A percentile compares a stretch with the other conserved stretches of the same genome.
Evolutionary conservation across 2,329 filamentous ascomycete species (phyloP).

Genomic region (Colletotrichum coccodes): DNA sequence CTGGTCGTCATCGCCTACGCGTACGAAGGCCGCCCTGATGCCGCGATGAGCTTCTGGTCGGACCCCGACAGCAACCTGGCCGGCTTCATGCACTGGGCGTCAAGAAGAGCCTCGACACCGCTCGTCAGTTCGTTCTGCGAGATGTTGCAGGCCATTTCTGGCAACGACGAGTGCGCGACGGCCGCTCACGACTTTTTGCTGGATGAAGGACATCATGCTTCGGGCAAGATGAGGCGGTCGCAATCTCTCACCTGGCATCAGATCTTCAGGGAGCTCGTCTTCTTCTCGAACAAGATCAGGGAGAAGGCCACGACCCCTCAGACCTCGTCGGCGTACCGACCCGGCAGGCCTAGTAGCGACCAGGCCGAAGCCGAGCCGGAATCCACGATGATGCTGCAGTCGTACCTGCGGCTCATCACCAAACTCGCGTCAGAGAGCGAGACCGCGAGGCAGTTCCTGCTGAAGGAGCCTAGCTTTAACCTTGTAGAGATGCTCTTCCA

Average conservation of each 20-base stretch:
- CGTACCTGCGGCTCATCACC: conserved; percentile 88
- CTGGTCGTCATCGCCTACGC: conserved; percentile 91
- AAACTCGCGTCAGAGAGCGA: conserved; percentile 82
- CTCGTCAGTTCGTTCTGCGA: conserved; percentile 96
- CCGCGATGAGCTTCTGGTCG: conserved; percentile 89
- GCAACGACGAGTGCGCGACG: conserved; percentile 83
- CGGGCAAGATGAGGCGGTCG: conserved; percentile 82
- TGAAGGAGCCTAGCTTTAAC: conserved; percentile 72
- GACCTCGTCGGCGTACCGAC: conserved; percentile 59
- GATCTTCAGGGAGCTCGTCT: conserved; percentile 89
- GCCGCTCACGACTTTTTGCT: conserved; percentile 89
- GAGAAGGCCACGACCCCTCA: conserved; percentile 73
- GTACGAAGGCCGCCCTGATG: conserved; percentile 86
- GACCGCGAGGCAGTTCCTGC: conserved; percentile 77
- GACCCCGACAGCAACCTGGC: conserved; percentile 93
- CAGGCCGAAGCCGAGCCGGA: conserved; percentile 87
- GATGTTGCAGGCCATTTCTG: conserved; percentile 89
- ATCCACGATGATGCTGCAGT: conserved; percentile 95
- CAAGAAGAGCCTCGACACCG: conserved; percentile 92
- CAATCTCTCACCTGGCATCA: conserved; percentile 92
- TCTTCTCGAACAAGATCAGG: conserved; percentile 82
- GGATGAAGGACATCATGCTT: conserved; percentile 80
- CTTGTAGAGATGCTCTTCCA: conserved; percentile 81
- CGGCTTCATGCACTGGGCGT: conserved; percentile 98
- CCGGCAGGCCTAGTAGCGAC: conserved; percentile 70